phyloP scores from a whole-genome alignment of 2,329 filamentous ascomycete species.

The Xylariales sp. region DNA sequence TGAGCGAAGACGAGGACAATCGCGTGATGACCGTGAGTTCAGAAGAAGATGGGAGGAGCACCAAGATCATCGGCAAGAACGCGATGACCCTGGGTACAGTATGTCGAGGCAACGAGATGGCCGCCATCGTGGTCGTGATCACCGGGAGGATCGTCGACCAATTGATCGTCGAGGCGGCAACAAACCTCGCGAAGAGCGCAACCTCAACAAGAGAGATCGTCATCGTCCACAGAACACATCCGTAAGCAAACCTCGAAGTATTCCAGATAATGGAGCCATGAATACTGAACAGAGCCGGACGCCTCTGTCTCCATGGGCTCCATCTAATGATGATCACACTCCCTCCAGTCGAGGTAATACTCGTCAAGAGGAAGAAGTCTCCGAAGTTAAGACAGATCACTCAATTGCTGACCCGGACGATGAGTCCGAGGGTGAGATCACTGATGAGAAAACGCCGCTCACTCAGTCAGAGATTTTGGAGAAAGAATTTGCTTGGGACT shows the following conservation, averaged over 20 bases:
- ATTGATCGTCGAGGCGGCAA: constrained; percentile 3
- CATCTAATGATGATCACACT: no score
- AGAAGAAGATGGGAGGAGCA: constrained; percentile 4
- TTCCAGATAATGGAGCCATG: no score
- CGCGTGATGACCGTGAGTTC: constrained; percentile 1
- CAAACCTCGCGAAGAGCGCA: not conserved
- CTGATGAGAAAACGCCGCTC: no score
- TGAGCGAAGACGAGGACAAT: not conserved
- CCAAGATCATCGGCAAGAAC: not conserved
- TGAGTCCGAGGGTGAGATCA: no score
- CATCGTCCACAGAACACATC: constrained; percentile 1
- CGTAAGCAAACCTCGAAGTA: not conserved
- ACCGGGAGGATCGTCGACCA: not conserved
- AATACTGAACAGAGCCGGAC: no score
- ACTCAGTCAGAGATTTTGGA: no score
- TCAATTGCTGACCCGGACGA: no score
- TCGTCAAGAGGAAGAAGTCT: no score
- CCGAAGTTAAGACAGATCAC: no score
- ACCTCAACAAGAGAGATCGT: not conserved
- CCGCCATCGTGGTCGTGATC: constrained; percentile 1
- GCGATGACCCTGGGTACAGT: not conserved
- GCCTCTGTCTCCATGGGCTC: no score
- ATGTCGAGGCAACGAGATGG: constrained; percentile 1
- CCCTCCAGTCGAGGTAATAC: no score
- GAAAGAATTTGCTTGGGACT: constrained; percentile 19